Conservation (phyloP, 2,329 filamentous ascomycete genomes). For the Fusarium sp. region DNA sequence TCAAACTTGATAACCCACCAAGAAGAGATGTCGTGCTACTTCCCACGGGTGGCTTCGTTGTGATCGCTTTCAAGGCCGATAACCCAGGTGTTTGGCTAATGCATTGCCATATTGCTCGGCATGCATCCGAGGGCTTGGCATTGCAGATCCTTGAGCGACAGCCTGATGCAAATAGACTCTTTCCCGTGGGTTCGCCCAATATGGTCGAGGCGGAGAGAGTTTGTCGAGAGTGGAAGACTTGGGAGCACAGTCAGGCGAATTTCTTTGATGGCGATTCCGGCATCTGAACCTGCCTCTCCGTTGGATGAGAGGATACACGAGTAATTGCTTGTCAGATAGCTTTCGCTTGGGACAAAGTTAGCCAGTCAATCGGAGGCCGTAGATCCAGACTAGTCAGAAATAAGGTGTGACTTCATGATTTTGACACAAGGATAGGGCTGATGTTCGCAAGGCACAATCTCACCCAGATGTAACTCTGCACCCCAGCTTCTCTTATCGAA, state of each 20-base stretch:
- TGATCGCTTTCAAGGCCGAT: slow-evolving; percentile 62
- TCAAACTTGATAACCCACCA: slow-evolving; percentile 58
- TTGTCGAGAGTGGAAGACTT: slow-evolving; percentile 24
- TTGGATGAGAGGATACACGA: background rate
- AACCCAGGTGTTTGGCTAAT: slow-evolving; percentile 65
- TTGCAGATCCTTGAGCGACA: slow-evolving; percentile 44
- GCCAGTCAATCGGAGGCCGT: too few relatives aligned
- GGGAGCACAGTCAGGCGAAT: slow-evolving; percentile 16
- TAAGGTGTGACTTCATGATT: too few relatives aligned
- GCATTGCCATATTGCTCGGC: slow-evolving; percentile 65
- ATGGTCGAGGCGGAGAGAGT: slow-evolving; percentile 30
- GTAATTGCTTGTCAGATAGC: background rate
- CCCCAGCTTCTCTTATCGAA: too few relatives aligned
- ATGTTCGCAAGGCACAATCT: too few relatives aligned
- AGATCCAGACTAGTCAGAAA: too few relatives aligned
- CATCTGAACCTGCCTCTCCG: background rate
- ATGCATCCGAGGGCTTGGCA: slow-evolving; percentile 54
- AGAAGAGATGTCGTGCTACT: slow-evolving; percentile 66
- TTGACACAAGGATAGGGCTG: too few relatives aligned
- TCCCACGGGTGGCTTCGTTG: slow-evolving; percentile 57
- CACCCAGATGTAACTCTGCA: too few relatives aligned
- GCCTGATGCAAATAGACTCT: slow-evolving; percentile 19
- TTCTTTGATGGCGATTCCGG: slow-evolving; percentile 37
- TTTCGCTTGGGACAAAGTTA: too few relatives aligned
- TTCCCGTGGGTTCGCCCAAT: background rate